Evolutionary conservation across 352 stramenopile species (phyloP).

Genomic region (Globisporangium iwayamae): DNA sequence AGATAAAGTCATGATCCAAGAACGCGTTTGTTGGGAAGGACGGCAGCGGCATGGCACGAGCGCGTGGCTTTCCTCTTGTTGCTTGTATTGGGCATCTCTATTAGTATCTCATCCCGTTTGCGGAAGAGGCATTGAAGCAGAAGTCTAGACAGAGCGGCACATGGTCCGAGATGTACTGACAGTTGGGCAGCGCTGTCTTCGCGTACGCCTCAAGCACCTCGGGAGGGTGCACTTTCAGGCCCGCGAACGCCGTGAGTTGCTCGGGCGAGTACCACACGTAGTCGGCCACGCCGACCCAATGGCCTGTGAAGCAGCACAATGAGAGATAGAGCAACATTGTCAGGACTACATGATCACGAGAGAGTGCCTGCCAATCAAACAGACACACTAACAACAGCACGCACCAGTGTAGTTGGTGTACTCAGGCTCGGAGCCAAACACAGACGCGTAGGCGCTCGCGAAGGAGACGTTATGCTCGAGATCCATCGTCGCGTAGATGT

Average conservation of each 20-base stretch:
- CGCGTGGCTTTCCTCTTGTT: not conserved
- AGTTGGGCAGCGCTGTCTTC: conserved; percentile 94
- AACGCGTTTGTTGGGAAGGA: not conserved
- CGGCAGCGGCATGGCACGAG: conserved; percentile 21
- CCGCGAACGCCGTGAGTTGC: conserved; percentile 91
- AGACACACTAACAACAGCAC: conserved; percentile 1
- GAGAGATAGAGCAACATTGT: not conserved
- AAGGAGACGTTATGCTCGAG: conserved; percentile 94
- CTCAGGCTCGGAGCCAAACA: conserved; percentile 94
- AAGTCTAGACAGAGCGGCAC: conserved; percentile 91
- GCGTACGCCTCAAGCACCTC: conserved; percentile 83
- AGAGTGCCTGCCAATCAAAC: not conserved
- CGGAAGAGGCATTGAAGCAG: conserved; percentile 63
- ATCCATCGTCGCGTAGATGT: conserved; percentile 56
- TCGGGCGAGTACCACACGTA: conserved; percentile 98
- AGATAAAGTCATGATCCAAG: too few species aligned
- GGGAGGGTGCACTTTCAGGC: conserved; percentile 91
- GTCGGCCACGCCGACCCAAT: conserved; percentile 95
- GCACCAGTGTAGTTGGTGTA: conserved; percentile 98
- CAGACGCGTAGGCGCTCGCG: conserved; percentile 92
- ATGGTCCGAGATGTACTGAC: conserved; percentile 96
- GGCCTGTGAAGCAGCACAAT: conserved; percentile 27
- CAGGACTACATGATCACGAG: not conserved
- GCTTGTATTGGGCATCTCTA: conserved; percentile 23
- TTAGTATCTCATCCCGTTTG: conserved; percentile 52